phyloP scores from a whole-genome alignment of 164 flowering plant genomes.

The Euptelea pleiosperma region DNA sequence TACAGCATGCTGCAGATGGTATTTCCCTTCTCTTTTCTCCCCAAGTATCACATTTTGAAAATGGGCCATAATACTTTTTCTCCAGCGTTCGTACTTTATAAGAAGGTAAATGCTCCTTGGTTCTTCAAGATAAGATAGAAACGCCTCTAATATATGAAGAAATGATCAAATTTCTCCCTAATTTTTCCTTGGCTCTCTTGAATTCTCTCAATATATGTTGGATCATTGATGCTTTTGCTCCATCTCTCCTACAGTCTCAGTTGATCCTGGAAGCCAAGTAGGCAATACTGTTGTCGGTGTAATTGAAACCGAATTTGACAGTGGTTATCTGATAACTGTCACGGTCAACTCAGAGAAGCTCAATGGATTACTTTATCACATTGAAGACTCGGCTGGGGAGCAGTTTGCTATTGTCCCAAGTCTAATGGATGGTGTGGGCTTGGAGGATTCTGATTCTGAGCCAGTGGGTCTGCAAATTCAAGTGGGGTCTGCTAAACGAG shows the following conservation, averaged over 20 bases:
- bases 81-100: neutral
- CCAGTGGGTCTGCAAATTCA: constrained; percentile 8
- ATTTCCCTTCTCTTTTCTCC: no score
- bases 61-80: no score
- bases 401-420: constrained; percentile 16
- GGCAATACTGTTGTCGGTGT: constrained; percentile 8
- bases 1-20: no score
- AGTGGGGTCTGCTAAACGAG: constrained; percentile 9
- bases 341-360: constrained; percentile 16
- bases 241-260: neutral
- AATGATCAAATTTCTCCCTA: neutral
- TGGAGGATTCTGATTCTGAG: constrained; percentile 9
- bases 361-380: constrained; percentile 19
- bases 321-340: constrained; percentile 20
- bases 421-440: constrained; percentile 9
- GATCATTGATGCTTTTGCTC: neutral
- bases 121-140: neutral
- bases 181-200: neutral
- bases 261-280: constrained; percentile 11
- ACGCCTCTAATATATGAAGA: no score
- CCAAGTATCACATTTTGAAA: no score
- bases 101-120: neutral
- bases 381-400: constrained; percentile 2
- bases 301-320: constrained; percentile 17
- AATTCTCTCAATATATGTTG: neutral